These are phyloP conservation scores for Lojkania enalia DNA, from an alignment of 2,329 filamentous ascomycete species.

Conservation along the genomic window DNA sequence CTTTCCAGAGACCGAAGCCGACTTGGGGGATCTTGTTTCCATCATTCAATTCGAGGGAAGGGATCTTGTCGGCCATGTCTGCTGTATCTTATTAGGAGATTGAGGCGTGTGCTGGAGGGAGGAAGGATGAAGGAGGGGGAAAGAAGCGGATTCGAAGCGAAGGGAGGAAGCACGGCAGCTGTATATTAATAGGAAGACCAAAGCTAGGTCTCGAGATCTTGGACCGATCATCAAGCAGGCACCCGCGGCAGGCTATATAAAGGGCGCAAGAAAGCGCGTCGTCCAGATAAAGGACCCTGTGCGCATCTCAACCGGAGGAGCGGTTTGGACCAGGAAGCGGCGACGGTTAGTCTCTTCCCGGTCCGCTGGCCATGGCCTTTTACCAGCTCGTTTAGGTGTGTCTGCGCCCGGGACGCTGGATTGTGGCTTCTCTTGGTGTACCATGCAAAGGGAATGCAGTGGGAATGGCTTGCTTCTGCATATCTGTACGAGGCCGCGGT, in stretches of 20 bases:
- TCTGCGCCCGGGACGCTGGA: slow-evolving; percentile 12
- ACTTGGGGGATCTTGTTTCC: slow-evolving; percentile 44
- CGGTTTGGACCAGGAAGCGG: slow-evolving; percentile 8
- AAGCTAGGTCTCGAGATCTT: slow-evolving; percentile 8
- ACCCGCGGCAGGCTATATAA: slow-evolving; percentile 11
- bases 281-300: slow-evolving; percentile 21
- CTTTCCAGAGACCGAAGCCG: slow-evolving; percentile 41
- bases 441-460: too few relatives aligned
- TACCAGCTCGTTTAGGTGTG: slow-evolving; percentile 8
- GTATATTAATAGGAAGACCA: slow-evolving; percentile 12
- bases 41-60: slow-evolving; percentile 38
- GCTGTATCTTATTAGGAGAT: not conserved
- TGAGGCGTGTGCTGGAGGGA: not conserved
- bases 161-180: slow-evolving; percentile 1
- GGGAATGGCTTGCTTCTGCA: not conserved
- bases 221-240: slow-evolving; percentile 12
- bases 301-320: slow-evolving; percentile 14
- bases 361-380: slow-evolving; percentile 4
- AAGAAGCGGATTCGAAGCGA: slow-evolving; percentile 4
- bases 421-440: slow-evolving; percentile 12
- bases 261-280: slow-evolving; percentile 3
- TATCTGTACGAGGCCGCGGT: not conserved
- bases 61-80: slow-evolving; percentile 22
- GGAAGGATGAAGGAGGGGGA: slow-evolving; percentile 2
- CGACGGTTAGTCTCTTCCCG: slow-evolving; percentile 6